Evolutionary conservation across 352 stramenopile genomes (phyloP).

Genomic region (Pythium myriotylum): DNA sequence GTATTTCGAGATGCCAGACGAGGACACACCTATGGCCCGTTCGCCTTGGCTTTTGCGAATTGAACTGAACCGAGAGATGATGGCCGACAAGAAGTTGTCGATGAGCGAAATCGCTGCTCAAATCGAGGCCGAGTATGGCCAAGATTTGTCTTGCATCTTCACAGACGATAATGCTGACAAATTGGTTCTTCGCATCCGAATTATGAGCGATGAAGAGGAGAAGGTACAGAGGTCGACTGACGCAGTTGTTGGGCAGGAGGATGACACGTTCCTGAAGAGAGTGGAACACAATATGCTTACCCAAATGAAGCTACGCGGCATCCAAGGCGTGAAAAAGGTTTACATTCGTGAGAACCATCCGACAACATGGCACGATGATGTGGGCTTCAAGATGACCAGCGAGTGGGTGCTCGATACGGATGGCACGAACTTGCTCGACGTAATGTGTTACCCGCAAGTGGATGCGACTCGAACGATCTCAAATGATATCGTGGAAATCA

Average conservation of each 20-base stretch:
- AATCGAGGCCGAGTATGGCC: conserved; percentile 95
- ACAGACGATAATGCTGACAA: conserved; percentile 98
- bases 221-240: conserved; percentile 83
- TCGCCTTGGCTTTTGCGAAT: conserved; percentile 99
- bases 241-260: conserved; percentile 88
- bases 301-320: conserved; percentile 96
- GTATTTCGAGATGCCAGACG: conserved; percentile 98
- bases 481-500: conserved; percentile 99
- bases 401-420: conserved; percentile 99
- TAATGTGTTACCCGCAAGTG: conserved; percentile 97
- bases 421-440: conserved; percentile 97
- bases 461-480: conserved; percentile 97
- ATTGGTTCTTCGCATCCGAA: conserved; percentile 96
- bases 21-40: conserved; percentile 93
- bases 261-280: conserved; percentile 97
- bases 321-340: conserved; percentile 98
- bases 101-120: conserved; percentile 97
- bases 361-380: conserved; percentile 94
- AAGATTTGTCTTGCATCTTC: conserved; percentile 96
- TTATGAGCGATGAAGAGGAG: conserved; percentile 94
- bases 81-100: conserved; percentile 97
- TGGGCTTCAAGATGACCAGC: conserved; percentile 94
- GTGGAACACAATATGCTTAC: conserved; percentile 98
- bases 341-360: conserved; percentile 96
- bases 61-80: conserved; percentile 97